A percentile compares a stretch with the other conserved stretches of the same genome.
phyloP scores from a whole-genome alignment of 2,329 filamentous ascomycete genomes.

The Trichoderma sp. region DNA sequence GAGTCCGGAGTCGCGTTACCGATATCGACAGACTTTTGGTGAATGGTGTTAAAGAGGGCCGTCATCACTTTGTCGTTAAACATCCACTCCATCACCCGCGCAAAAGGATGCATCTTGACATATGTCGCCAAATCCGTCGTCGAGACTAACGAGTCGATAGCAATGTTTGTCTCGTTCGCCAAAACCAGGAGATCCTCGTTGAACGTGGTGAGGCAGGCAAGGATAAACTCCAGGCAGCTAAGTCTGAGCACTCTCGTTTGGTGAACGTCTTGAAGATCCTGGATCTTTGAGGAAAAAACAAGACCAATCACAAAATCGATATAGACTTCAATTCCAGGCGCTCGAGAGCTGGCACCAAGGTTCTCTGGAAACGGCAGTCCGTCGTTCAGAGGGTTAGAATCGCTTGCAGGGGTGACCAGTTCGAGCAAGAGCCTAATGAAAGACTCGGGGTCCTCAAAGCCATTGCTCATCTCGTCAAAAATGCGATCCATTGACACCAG shows the following conservation, averaged over 20 bases:
- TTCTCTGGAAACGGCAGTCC: slow-evolving; percentile 82
- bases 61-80: slow-evolving; percentile 88
- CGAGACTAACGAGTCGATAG: slow-evolving; percentile 71
- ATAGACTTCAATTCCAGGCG: slow-evolving; percentile 84
- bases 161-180: slow-evolving; percentile 72
- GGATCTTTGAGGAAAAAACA: slow-evolving; percentile 66
- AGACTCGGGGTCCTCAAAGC: slow-evolving; percentile 81
- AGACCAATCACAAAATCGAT: slow-evolving; percentile 85
- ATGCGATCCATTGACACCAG: slow-evolving; percentile 59
- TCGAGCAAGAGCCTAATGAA: slow-evolving; percentile 76
- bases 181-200: slow-evolving; percentile 91
- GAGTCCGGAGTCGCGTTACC: slow-evolving; percentile 73
- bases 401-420: slow-evolving; percentile 65
- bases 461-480: slow-evolving; percentile 70
- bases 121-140: slow-evolving; percentile 76
- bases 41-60: slow-evolving; percentile 73
- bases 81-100: slow-evolving; percentile 95
- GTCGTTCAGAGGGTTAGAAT: slow-evolving; percentile 65
- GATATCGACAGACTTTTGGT: slow-evolving; percentile 72
- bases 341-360: slow-evolving; percentile 71
- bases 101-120: slow-evolving; percentile 85
- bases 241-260: slow-evolving; percentile 73
- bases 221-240: slow-evolving; percentile 80
- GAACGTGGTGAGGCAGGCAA: slow-evolving; percentile 77
- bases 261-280: slow-evolving; percentile 62